Base-by-base conservation (phyloP, 768 basidiomycete genomes). In the Suillus clintonianus region DNA sequence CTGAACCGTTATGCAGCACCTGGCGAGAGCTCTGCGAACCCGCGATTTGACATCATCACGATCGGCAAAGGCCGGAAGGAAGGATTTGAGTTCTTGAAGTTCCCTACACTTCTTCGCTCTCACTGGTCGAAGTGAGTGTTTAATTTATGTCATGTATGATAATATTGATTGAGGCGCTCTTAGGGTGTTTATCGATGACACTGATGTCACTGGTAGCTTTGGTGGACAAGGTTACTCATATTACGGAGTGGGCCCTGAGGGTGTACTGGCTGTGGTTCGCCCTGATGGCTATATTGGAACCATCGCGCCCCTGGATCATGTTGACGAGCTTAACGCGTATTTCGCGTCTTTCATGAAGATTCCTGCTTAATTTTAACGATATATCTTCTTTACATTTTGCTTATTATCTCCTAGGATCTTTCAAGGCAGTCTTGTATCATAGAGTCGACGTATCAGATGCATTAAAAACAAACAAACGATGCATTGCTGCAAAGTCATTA, bases 161-260 rank as follows among this genome's bases (percentile, higher is more conserved):
- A 22, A 32, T 13, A 34, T 37, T 60, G 27, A 27, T 17, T 48
- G 19, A 15, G 41, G 24, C 4, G 9, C 19, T 27, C 37, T 24
- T 10, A 91, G 89, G 72, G 83, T 88, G 7, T 77, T 87, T 36
- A 77, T 88, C 14, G 90, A 91, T 63, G 88, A 87, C 62, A 71
- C 66, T 2, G 83, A 86, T 64, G 64, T 81, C 37, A 75, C 71
- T 17, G 82, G 81, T 4, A 69, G 60, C 5, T 69, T 76, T 24
- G 86, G 86, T 30, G 87, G 87, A 4, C 78, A 79, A 41, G 87
- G 85, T 5, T 90, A 90, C 70, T 66, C 72, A 0, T 79, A 81
- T 30, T 89, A 85, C 65, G 89, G 88, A 0, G 69, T 79, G 10
- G 61, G 61, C 1, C 61, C 69, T 9, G 64, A 71, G 50, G 75